Percentiles rank a stretch among this genome's conserved stretches.
These are phyloP conservation scores for Silene uniflora DNA, from an alignment of 148 eudicot species.

Conservation along the genomic window DNA sequence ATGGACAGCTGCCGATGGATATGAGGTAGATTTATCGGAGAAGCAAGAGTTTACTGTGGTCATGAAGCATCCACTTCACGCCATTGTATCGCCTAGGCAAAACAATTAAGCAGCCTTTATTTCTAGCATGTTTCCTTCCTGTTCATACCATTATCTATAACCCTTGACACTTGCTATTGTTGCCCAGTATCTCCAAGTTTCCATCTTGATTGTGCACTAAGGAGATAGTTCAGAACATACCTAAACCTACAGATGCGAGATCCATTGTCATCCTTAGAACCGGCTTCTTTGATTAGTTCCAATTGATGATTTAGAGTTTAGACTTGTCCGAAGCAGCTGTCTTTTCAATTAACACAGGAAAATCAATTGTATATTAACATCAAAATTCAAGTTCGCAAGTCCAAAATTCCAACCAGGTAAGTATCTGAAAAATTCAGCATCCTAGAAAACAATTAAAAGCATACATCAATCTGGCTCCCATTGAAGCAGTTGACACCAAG, in stretches of 20 bases:
- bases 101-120: constrained; percentile 4
- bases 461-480: not conserved
- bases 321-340: not conserved
- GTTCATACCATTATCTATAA: not conserved
- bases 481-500: constrained; percentile 1
- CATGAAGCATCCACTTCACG: constrained; percentile 59
- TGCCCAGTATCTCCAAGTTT: not conserved
- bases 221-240: not conserved
- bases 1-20: constrained; percentile 43
- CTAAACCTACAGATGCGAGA: too few species aligned
- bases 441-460: not conserved
- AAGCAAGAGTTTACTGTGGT: constrained; percentile 49
- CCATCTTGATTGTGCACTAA: not conserved
- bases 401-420: constrained; percentile 4
- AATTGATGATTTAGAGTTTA: not conserved
- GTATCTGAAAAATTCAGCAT: constrained; percentile 5
- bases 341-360: not conserved
- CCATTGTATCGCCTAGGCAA: constrained; percentile 34
- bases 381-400: not conserved
- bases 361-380: not conserved
- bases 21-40: constrained; percentile 55
- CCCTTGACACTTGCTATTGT: not conserved
- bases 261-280: too few species aligned
- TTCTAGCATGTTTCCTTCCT: not conserved
- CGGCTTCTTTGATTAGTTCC: not conserved